These are phyloP conservation scores for Xylariaceae sp. DNA, from an alignment of 2,329 filamentous ascomycete genomes.

Conservation along the genomic window DNA sequence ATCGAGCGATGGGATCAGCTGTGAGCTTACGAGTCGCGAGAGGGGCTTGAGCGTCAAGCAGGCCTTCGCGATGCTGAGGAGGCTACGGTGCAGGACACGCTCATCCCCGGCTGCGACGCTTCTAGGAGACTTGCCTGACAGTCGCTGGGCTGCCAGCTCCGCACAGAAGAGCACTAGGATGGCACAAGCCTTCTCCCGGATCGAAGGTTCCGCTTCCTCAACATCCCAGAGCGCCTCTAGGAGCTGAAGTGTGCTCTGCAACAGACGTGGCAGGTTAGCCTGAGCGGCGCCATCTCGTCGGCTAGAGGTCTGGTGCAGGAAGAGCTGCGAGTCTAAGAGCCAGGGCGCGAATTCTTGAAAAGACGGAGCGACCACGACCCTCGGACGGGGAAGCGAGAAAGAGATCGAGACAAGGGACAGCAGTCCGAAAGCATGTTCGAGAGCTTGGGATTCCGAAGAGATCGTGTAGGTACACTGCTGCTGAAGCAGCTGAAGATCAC, in stretches of 20 bases:
- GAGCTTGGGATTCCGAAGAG: constrained; percentile 32
- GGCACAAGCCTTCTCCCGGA: constrained; percentile 29
- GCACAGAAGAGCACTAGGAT: constrained; percentile 18
- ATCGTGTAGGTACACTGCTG: constrained; percentile 34
- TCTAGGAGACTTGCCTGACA: constrained; percentile 18
- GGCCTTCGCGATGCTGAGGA: constrained; percentile 30
- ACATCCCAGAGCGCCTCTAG: background rate
- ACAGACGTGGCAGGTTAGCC: constrained; percentile 25
- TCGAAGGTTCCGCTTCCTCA: no score
- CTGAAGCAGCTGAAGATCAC: constrained; percentile 15
- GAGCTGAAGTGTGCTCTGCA: constrained; percentile 32
- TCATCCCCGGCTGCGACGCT: constrained; percentile 23
- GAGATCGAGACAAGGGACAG: constrained; percentile 36
- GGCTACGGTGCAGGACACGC: constrained; percentile 28
- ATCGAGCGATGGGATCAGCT: constrained; percentile 35
- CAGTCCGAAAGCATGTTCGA: constrained; percentile 39
- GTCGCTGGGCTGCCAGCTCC: constrained; percentile 29
- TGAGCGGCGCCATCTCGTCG: constrained; percentile 27
- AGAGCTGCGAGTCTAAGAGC: constrained; percentile 42
- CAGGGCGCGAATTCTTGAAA: constrained; percentile 37
- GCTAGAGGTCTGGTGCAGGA: constrained; percentile 33
- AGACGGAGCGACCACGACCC: constrained; percentile 23
- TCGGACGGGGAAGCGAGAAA: constrained; percentile 26
- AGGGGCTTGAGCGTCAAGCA: constrained; percentile 25
- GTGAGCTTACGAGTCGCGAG: constrained; percentile 33